These are phyloP conservation scores for Oryza meridionalis DNA, from an alignment of 176 grass and related monocot genomes.

Conservation along the genomic window DNA sequence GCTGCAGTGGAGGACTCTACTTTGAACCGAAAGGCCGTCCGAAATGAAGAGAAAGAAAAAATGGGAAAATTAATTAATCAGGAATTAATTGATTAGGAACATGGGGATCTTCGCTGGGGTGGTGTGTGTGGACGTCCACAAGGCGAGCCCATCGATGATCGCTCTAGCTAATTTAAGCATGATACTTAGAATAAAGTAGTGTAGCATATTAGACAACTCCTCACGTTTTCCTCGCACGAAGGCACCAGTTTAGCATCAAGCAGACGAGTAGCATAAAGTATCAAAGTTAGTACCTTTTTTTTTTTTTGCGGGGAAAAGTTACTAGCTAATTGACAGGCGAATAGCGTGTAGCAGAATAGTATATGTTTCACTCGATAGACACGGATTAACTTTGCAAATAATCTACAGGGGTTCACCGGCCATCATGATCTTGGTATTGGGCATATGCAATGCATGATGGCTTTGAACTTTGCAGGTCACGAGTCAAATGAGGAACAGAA, in stretches of 20 bases:
- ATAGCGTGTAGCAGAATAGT: background rate
- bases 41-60: background rate
- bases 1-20: background rate
- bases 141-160: background rate
- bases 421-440: background rate
- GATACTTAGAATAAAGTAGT: background rate
- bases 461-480: background rate
- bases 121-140: background rate
- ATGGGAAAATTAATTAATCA: background rate
- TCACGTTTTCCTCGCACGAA: background rate
- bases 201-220: background rate
- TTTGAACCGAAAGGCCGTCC: slow-evolving; percentile 7
- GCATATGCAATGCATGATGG: too few species aligned
- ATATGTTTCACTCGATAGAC: background rate
- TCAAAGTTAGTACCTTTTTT: background rate
- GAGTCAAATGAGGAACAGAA: background rate
- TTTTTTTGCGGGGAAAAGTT: too few species aligned
- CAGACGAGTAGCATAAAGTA: background rate
- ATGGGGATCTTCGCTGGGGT: background rate
- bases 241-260: background rate
- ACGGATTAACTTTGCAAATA: background rate
- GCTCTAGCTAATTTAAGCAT: background rate
- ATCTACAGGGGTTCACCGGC: background rate
- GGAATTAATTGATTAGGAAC: background rate
- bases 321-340: background rate